Evolutionary conservation across 768 basidiomycete species (phyloP).

Genomic region (Calocera cornea): DNA sequence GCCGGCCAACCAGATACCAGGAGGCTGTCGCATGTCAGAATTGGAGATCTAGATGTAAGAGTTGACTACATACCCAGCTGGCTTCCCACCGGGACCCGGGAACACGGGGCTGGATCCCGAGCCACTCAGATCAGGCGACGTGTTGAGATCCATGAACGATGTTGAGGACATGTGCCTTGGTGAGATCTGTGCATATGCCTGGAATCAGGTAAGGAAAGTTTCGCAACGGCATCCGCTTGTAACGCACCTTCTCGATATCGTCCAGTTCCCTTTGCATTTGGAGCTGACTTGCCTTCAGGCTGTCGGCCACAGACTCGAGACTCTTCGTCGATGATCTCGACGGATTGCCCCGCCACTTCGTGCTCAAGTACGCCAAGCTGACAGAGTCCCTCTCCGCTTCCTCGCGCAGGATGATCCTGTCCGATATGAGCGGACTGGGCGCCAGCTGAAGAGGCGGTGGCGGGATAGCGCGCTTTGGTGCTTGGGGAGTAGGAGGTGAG

Average conservation of each 20-base stretch:
- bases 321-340: background rate
- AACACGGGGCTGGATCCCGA: background rate
- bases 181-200: conserved; percentile 5
- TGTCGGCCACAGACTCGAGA: background rate
- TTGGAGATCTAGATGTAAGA: background rate
- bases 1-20: background rate
- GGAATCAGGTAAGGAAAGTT: background rate
- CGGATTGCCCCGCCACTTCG: background rate
- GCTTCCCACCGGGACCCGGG: background rate
- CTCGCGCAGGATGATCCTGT: conserved; percentile 28
- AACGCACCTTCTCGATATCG: conserved; percentile 55
- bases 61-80: background rate
- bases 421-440: background rate
- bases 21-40: background rate
- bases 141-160: background rate
- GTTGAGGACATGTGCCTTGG: background rate
- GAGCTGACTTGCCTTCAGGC: conserved; percentile 49
- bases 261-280: conserved; percentile 63
- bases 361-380: conserved; percentile 25
- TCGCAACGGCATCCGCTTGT: background rate
- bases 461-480: background rate
- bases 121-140: background rate
- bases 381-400: conserved; percentile 21
- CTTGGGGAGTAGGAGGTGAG: background rate
- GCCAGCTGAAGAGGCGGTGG: conserved; percentile 3